Percentiles rank a stretch among this genome's conserved stretches.
phyloP scores from a whole-genome alignment of 768 basidiomycete species.

The Hygrophoropsis aurantiaca region DNA sequence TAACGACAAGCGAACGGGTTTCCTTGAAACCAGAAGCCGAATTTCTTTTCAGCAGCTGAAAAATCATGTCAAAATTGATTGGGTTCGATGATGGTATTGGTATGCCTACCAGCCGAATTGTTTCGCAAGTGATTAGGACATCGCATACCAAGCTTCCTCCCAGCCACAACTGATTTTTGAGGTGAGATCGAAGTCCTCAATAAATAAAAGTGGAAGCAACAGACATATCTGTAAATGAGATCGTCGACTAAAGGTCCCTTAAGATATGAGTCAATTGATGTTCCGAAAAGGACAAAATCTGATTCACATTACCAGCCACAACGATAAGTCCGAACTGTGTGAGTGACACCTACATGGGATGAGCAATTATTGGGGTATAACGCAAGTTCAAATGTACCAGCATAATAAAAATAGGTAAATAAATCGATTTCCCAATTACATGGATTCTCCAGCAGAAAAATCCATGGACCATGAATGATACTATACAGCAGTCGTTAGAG shows the following conservation, averaged over 20 bases:
- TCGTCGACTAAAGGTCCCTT: background rate
- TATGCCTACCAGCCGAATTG: background rate
- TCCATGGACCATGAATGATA: background rate
- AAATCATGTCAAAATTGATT: background rate
- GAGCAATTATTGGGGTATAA: background rate
- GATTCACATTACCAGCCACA: background rate
- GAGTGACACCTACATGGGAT: background rate
- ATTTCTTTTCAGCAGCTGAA: background rate
- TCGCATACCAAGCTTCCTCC: background rate
- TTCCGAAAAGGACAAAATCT: background rate
- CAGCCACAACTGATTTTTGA: background rate
- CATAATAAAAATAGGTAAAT: background rate
- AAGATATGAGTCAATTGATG: background rate
- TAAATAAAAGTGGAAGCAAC: no score
- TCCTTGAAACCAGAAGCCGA: background rate
- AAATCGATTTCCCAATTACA: background rate
- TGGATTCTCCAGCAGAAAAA: background rate
- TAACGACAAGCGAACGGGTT: background rate
- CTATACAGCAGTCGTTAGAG: background rate
- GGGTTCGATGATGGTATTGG: background rate
- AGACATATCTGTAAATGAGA: background rate
- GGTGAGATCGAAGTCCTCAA: no score
- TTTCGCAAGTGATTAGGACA: background rate
- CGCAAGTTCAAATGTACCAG: background rate
- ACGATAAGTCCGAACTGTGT: background rate